Evolutionary conservation across 805 yeast species (phyloP).

Genomic region (Wickerhamomyces ciferrii): DNA sequence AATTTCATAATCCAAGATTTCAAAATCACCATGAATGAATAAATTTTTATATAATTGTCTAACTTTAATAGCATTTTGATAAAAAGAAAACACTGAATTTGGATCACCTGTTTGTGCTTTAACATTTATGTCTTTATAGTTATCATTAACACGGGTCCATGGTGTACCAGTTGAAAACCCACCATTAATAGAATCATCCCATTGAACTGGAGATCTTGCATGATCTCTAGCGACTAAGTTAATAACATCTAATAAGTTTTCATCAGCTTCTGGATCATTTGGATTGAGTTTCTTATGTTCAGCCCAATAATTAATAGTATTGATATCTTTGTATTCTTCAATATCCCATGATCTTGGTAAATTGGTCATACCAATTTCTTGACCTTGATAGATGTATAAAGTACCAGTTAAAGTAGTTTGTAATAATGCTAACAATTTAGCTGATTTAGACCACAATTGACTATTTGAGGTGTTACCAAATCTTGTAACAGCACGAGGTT

Average conservation of each 20-base stretch:
- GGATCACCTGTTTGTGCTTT: slow-evolving; percentile 39
- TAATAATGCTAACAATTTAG: slow-evolving; percentile 43
- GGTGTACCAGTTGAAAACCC: slow-evolving; percentile 47
- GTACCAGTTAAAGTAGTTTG: slow-evolving; percentile 47
- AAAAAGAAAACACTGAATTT: slow-evolving; percentile 39
- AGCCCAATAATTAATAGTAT: slow-evolving; percentile 36
- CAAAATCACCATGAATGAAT: slow-evolving; percentile 41
- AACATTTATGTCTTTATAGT: slow-evolving; percentile 44
- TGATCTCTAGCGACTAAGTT: slow-evolving; percentile 43
- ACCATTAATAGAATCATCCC: slow-evolving; percentile 38
- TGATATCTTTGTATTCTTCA: slow-evolving; percentile 46
- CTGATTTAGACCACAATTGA: slow-evolving; percentile 29
- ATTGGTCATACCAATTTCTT: slow-evolving; percentile 53
- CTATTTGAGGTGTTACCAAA: slow-evolving; percentile 39
- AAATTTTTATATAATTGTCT: slow-evolving; percentile 41
- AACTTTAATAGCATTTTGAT: slow-evolving; percentile 34
- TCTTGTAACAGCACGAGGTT: slow-evolving; percentile 47
- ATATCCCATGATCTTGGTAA: slow-evolving; percentile 37
- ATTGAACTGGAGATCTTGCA: slow-evolving; percentile 53
- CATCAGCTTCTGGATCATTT: slow-evolving; percentile 21
- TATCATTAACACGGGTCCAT: slow-evolving; percentile 49
- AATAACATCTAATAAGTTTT: slow-evolving; percentile 27
- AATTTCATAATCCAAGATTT: slow-evolving; percentile 38
- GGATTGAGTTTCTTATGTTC: slow-evolving; percentile 23
- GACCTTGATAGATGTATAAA: slow-evolving; percentile 54